Evolutionary conservation across 208 protist genomes (phyloP), one percentile per base, ranked within the genome.

Genomic region (Acanthamoeba quina): DNA sequence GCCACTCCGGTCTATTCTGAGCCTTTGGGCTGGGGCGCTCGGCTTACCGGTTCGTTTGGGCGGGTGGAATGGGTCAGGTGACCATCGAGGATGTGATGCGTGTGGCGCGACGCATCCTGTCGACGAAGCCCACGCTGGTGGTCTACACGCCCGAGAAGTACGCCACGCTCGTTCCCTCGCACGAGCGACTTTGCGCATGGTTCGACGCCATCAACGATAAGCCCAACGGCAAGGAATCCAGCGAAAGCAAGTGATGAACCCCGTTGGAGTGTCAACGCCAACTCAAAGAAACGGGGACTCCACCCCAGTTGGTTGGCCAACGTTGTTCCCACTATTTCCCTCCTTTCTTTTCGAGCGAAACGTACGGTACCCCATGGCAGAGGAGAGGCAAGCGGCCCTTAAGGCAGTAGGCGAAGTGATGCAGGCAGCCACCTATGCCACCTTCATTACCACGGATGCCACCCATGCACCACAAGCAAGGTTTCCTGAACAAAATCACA

Each of bases 91-190:
- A 89, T 41, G 31, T 89, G 3, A 29, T 37, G 80, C 80, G 80
- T 19, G 80, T 89, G 80, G 80, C 80, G 29, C 54, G 80, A 44
- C 80, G 80, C 54, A 58, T 89, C 54, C 13, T 89, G 44, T 58
- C 80, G 4, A 47, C 54, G 6, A 89, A 24, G 26, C 80, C 80
- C 29, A 68, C 54, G 29, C 21, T 89, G 31, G 56, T 66, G 31
- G 80, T 31, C n/a, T 89, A 68, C 56, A 66, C 80, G 56, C 80
- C 80, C n/a, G 80, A 89, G 80, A 52, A 82, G 34, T 82, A 82
- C 72, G 72, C 44, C 21, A 54, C 19, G 72, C 44, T 82, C 11
- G 21, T 82, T 21, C 72, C 72, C 24, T 54, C 72, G 37, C 44
- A 82, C 41, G 72, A 82, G 26, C 72, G 19, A 52, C 29, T 82